phyloP scores from a whole-genome alignment of 2,329 filamentous ascomycete genomes.

The Aspergillus hiratsukae region DNA sequence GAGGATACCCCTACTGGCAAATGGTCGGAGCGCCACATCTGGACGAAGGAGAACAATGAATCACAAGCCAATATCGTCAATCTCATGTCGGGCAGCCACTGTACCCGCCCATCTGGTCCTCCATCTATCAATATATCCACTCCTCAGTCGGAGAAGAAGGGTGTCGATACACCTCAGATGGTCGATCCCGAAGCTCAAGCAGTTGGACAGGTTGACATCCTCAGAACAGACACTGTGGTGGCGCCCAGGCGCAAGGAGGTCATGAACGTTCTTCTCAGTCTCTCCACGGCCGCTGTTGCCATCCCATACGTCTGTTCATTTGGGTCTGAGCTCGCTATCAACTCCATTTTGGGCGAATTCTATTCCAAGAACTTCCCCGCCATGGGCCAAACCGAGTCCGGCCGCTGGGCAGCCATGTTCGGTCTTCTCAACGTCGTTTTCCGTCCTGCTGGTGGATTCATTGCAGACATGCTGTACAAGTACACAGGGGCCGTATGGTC shows the following conservation, averaged over 20 bases:
- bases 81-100: constrained; percentile 19
- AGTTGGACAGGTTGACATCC: constrained; percentile 46
- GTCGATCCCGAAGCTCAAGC: constrained; percentile 40
- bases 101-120: constrained; percentile 19
- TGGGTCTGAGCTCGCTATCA: constrained; percentile 57
- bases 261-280: constrained; percentile 58
- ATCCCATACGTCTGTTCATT: constrained; percentile 58
- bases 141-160: constrained; percentile 32
- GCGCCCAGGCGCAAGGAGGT: constrained; percentile 60
- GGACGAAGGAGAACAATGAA: constrained; percentile 42
- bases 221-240: constrained; percentile 56
- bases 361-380: constrained; percentile 53
- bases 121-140: constrained; percentile 20
- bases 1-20: constrained; percentile 78
- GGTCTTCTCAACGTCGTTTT: constrained; percentile 49
- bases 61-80: constrained; percentile 28
- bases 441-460: constrained; percentile 46
- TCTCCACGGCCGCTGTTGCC: constrained; percentile 50
- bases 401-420: constrained; percentile 54
- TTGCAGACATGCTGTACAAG: constrained; percentile 54
- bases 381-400: constrained; percentile 52
- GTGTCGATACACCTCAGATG: constrained; percentile 19
- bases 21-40: constrained; percentile 68
- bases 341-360: constrained; percentile 57
- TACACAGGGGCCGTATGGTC: constrained; percentile 52